Evolutionary conservation across 495 filamentous ascomycete species (phyloP).

Genomic region (Lasiosphaeria miniovina): DNA sequence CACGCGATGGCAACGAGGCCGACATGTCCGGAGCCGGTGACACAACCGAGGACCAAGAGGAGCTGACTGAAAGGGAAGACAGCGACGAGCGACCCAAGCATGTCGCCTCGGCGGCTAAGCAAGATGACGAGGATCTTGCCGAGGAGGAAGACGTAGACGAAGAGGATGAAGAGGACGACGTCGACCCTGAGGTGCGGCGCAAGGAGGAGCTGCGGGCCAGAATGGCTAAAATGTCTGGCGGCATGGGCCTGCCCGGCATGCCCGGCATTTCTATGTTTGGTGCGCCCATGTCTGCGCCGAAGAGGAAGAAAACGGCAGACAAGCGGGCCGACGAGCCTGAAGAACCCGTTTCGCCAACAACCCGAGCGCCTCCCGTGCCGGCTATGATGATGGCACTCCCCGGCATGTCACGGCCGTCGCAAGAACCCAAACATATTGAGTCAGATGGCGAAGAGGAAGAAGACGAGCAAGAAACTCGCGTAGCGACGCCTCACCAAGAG

Average conservation of each 20-base stretch:
- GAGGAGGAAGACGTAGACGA: constrained; percentile 59
- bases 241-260: constrained; percentile 96
- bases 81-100: constrained; percentile 55
- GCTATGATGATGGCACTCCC: constrained; percentile 64
- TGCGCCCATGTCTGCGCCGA: constrained; percentile 53
- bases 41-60: constrained; percentile 75
- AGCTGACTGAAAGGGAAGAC: constrained; percentile 71
- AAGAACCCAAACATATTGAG: constrained; percentile 27
- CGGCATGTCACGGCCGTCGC: constrained; percentile 55
- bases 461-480: constrained; percentile 13
- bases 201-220: constrained; percentile 86
- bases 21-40: constrained; percentile 87
- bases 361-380: constrained; percentile 66
- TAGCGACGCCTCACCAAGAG: constrained; percentile 38
- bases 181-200: constrained; percentile 84
- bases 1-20: constrained; percentile 79
- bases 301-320: constrained; percentile 62
- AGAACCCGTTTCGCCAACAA: constrained; percentile 42
- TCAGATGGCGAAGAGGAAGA: constrained; percentile 41
- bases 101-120: constrained; percentile 29
- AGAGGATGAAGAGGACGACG: constrained; percentile 81
- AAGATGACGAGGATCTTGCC: constrained; percentile 42
- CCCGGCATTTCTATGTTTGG: constrained; percentile 77
- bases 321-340: constrained; percentile 47
- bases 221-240: constrained; percentile 98